Base-by-base conservation (phyloP, 1,284 basidiomycete species). In the Pseudozyma hubeiensis region DNA sequence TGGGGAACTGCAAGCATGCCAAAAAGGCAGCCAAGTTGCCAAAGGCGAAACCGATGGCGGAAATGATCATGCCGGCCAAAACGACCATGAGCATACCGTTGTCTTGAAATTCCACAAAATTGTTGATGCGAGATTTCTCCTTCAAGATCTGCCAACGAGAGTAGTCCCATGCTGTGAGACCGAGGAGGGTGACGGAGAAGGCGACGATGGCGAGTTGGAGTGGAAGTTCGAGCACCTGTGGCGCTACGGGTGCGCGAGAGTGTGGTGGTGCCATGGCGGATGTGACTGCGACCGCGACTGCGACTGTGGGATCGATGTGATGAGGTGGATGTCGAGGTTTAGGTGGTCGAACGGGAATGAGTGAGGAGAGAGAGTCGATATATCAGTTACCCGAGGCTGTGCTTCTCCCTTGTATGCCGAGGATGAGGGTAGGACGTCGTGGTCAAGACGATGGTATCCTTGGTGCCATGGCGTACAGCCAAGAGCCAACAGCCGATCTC, bases 191-290 rank as follows among this genome's bases (percentile, higher is more conserved):
- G 5, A 76, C 63, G 4, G 70, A 54, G 29, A 80, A 79, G 9
- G 63, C 77, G n/a, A 77, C 55, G 11, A 69, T 59, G 30, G 68
- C 70, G 7, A 77, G 64, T 34, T 71, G 77, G 11, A 79, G 64
- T 2, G 78, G 78, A 14, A 80, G 31, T 44, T 80, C 78, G 43
- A 80, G 49, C n/a, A 79, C 29, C 41, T 75, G 67, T 0, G 77
- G 75, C 31, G 65, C 66, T 13, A 75, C 34, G 29, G 72, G 66
- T 13, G 72, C 48, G 30, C 66, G 58, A 31, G 68, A 72, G 48
- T 76, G 60, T 11, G 59, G 68, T 24, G 69, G 68, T 9, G 74
- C 65, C 64, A 72, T 71, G 13, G 5, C 48, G 8, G 37, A 11
- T 29, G 48, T n/a, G n/a, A n/a, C n/a, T n/a, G n/a, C n/a, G n/a